Evolutionary conservation across 768 basidiomycete species (phyloP).

Genomic region (Sarcodon aspratus): DNA sequence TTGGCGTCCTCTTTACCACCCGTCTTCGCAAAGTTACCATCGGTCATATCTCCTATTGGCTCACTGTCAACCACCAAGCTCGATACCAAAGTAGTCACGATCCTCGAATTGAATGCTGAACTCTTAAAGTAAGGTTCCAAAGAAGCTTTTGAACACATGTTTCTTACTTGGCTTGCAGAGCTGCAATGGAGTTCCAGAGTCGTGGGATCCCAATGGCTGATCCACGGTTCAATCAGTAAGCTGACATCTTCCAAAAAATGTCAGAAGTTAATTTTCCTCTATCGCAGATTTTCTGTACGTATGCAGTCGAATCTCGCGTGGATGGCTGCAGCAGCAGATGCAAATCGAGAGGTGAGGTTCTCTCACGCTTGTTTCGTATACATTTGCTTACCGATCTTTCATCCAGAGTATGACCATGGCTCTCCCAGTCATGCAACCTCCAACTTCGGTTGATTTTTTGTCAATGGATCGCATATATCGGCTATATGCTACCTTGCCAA

Average conservation of each 20-base stretch:
- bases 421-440: conserved; percentile 48
- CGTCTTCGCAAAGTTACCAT: conserved; percentile 9
- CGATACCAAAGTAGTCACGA: conserved; percentile 42
- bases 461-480: conserved; percentile 52
- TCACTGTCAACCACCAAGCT: conserved; percentile 7
- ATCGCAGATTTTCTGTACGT: conserved; percentile 42
- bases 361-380: background rate
- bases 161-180: conserved; percentile 23
- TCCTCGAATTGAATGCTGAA: conserved; percentile 61
- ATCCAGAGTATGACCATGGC: conserved; percentile 14
- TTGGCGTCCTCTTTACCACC: conserved; percentile 8
- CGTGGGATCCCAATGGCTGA: conserved; percentile 38
- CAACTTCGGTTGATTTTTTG: conserved; percentile 36
- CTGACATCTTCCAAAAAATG: conserved; percentile 7
- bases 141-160: background rate
- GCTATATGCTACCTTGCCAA: conserved; percentile 50
- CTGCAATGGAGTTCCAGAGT: conserved; percentile 48
- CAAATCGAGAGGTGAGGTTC: conserved; percentile 32
- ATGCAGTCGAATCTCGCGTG: conserved; percentile 64
- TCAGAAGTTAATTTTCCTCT: background rate
- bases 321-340: conserved; percentile 60
- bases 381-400: conserved; percentile 1
- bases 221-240: conserved; percentile 46
- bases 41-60: conserved; percentile 1
- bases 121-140: conserved; percentile 43